Evolutionary conservation across 306 rosid genomes (phyloP).

Genomic region (Astragalus glycyphyllos): DNA sequence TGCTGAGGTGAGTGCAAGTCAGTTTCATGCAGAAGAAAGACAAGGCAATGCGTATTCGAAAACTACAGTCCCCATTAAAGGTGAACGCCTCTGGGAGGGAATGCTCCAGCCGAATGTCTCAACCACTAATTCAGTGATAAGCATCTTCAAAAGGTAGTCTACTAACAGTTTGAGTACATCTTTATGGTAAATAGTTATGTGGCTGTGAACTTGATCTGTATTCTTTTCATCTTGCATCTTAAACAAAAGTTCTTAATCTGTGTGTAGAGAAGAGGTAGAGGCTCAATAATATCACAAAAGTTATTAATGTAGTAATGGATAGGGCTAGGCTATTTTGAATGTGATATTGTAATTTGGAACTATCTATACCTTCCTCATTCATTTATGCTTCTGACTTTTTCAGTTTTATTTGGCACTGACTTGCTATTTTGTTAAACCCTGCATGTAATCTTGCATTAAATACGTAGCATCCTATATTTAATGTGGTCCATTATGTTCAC

Average conservation of each 20-base stretch:
- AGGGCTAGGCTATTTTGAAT: constrained; percentile 12
- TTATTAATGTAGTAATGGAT: constrained; percentile 3
- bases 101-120: constrained; percentile 73
- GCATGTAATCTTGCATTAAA: background rate
- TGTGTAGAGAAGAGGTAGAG: constrained; percentile 13
- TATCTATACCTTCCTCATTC: constrained; percentile 6
- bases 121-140: constrained; percentile 60
- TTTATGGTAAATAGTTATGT: constrained; percentile 19
- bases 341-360: constrained; percentile 19
- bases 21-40: constrained; percentile 44
- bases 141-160: constrained; percentile 77
- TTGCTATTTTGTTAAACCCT: constrained; percentile 14
- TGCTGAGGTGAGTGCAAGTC: constrained; percentile 42
- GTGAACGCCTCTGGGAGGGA: constrained; percentile 83
- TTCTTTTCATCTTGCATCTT: constrained; percentile 13
- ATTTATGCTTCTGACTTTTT: constrained; percentile 12
- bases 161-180: constrained; percentile 21
- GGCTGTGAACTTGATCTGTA: constrained; percentile 6
- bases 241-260: constrained; percentile 6
- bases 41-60: constrained; percentile 45
- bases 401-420: constrained; percentile 7
- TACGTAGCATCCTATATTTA: constrained; percentile 17
- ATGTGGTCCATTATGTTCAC: constrained; percentile 23
- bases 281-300: constrained; percentile 8
- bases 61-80: constrained; percentile 45